Evolutionary conservation across 805 yeast genomes (phyloP).

Genomic region (Cyberlindnera meyerae): DNA sequence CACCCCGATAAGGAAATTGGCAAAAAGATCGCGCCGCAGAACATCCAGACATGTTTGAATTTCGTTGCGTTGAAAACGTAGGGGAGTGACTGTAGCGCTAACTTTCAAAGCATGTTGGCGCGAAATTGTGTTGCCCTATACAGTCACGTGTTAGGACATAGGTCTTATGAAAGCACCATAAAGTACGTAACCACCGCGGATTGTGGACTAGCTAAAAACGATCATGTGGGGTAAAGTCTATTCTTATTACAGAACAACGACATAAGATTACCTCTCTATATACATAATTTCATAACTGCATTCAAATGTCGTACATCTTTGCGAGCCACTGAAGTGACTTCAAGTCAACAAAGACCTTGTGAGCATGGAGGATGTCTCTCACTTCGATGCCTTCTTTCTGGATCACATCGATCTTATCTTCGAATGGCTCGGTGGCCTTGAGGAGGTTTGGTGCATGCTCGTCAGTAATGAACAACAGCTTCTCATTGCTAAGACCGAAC

Average conservation of each 20-base stretch:
- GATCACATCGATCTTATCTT: slow-evolving; percentile 55
- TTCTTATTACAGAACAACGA: no score
- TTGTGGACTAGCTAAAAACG: no score
- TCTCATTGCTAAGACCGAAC: slow-evolving; percentile 46
- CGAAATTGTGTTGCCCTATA: no score
- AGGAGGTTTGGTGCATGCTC: slow-evolving; percentile 55
- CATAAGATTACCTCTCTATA: no score
- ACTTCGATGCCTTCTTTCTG: slow-evolving; percentile 78
- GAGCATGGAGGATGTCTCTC: slow-evolving; percentile 76
- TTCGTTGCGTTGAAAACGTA: no score
- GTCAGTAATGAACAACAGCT: slow-evolving; percentile 64
- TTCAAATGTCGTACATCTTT: slow-evolving; percentile 12
- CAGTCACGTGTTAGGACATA: no score
- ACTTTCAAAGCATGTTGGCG: no score
- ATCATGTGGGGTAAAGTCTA: no score
- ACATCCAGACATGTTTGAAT: no score
- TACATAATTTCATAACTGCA: slow-evolving; percentile 1
- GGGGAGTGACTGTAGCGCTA: no score
- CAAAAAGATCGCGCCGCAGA: not conserved
- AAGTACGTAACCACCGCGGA: no score
- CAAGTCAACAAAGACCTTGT: slow-evolving; percentile 67
- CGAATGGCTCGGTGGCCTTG: slow-evolving; percentile 48
- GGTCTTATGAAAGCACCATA: no score
- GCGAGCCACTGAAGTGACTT: slow-evolving; percentile 64
- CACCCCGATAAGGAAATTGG: not conserved